Percentiles rank a stretch among this genome's conserved stretches.
These are phyloP conservation scores for Geranium brycei DNA, from an alignment of 345 rosid species.

Conservation along the genomic window DNA sequence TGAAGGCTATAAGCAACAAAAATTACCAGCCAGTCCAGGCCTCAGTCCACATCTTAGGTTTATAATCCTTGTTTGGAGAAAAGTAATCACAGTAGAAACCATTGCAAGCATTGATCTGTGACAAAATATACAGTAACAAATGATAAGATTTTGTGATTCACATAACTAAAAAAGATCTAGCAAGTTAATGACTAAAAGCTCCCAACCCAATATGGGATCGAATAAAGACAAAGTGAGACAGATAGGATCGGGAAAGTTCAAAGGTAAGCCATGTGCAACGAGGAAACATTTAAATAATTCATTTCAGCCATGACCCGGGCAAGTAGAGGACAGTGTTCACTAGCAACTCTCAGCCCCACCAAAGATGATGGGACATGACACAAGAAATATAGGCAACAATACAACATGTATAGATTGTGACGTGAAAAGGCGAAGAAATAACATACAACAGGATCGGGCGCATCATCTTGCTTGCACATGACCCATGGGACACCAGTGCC, in stretches of 20 bases:
- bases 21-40: constrained; percentile 98
- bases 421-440: constrained; percentile 3
- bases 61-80: constrained; percentile 85
- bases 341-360: constrained; percentile 12
- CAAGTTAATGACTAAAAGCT: not conserved
- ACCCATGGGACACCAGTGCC: constrained; percentile 99
- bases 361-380: constrained; percentile 12
- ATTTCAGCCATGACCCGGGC: constrained; percentile 19
- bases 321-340: constrained; percentile 3
- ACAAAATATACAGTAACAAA: constrained; percentile 3
- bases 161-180: too few species aligned
- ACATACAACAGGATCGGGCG: constrained; percentile 87
- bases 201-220: not conserved
- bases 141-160: not conserved
- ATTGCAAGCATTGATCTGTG: constrained; percentile 89
- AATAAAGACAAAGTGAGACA: constrained; percentile 2
- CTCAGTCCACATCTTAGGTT: constrained; percentile 99
- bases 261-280: constrained; percentile 28
- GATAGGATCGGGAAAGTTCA: not conserved
- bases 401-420: not conserved
- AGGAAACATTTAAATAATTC: constrained; percentile 14
- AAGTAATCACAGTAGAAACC: constrained; percentile 97
- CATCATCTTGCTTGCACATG: constrained; percentile 99
- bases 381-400: constrained; percentile 9
- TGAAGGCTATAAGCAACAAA: constrained; percentile 2